Evolutionary conservation across 2,329 filamentous ascomycete genomes (phyloP), one percentile per base, ranked within the genome.

Genomic region (Pochonia chlamydosporia): DNA sequence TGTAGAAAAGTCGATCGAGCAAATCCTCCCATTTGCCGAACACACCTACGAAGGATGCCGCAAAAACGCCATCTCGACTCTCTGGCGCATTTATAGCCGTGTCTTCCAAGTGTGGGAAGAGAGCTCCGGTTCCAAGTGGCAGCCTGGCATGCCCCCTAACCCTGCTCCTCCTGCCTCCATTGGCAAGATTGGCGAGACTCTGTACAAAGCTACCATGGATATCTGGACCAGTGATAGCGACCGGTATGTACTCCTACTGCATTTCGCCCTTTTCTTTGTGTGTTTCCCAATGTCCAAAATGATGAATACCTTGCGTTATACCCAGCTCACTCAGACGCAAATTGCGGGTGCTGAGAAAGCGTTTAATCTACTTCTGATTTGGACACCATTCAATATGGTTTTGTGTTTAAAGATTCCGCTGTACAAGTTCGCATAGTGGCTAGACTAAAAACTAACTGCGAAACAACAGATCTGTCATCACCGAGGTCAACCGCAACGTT

Each of bases 291-390:
- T 14, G 49, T 44, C 62, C 65, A 63, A 70, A 61, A 84, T 89
- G 90, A 96, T 96, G 90, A 96, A 71, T 76, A 80, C 75, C 70
- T 74, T 81, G 83, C 88, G 89, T 91, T 91, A 92, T 81, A 92
- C 92, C 90, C 91, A 96, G 91, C 91, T 96, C 92, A 96, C 91
- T 96, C 89, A 88, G 87, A 97, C 85, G 84, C 88, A 73, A 73
- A 72, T 82, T 49, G 87, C 82, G 82, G 73, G 83, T 95, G 89
- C 87, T 89, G 89, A 84, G 84, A 93, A 95, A 71, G 75, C 89
- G 68, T 68, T 54, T 68, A 60, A 70, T 71, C 67, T 64, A 61
- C 61, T 60, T 54, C 63, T 66, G 62, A 65, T 58, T 56, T 51
- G 46, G 46, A 28, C 20, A n/a, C n/a, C n/a, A 9, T 23, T 21